A percentile compares a stretch with the other conserved stretches of the same genome.
Evolutionary conservation across 2,329 filamentous ascomycete species (phyloP).

Genomic region (Tolypocladium album): DNA sequence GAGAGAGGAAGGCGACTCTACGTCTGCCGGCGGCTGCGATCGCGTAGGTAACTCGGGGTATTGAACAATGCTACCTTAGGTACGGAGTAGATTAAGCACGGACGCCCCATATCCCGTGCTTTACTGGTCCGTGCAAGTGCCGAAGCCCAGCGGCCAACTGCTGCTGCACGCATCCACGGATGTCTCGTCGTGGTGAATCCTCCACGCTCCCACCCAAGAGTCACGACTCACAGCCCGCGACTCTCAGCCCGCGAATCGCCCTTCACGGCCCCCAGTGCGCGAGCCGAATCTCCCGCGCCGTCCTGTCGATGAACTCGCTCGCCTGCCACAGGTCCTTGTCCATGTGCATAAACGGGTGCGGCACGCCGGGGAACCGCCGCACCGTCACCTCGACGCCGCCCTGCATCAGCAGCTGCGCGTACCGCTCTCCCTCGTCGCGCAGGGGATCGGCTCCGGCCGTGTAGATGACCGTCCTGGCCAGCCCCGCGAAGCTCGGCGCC

Average conservation of each 20-base stretch:
- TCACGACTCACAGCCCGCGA: not conserved
- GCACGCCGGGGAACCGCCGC: slow-evolving; percentile 34
- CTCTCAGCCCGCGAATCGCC: not conserved
- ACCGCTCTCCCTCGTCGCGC: slow-evolving; percentile 37
- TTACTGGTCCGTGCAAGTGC: not conserved
- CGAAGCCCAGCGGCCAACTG: not conserved
- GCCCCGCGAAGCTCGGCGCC: slow-evolving; percentile 20
- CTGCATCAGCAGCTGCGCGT: slow-evolving; percentile 28
- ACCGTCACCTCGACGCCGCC: slow-evolving; percentile 33
- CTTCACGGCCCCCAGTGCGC: slow-evolving; percentile 10
- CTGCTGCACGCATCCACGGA: not conserved
- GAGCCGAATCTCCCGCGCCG: slow-evolving; percentile 18
- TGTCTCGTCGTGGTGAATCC: not conserved
- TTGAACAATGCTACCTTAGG: not conserved
- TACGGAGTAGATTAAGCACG: too few relatives aligned
- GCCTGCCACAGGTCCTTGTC: slow-evolving; percentile 25
- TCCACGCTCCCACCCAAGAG: not conserved
- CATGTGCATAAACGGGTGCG: slow-evolving; percentile 41
- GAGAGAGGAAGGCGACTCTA: not conserved
- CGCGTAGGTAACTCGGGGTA: not conserved
- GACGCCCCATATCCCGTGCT: not conserved
- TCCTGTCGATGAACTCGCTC: slow-evolving; percentile 20
- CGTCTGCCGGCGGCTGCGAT: too few relatives aligned
- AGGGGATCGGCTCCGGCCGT: slow-evolving; percentile 33
- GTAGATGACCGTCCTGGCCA: slow-evolving; percentile 28